These are phyloP conservation scores for Saccharomycopsis hybrid DNA, from an alignment of 1,139 yeast species.

Conservation along the genomic window DNA sequence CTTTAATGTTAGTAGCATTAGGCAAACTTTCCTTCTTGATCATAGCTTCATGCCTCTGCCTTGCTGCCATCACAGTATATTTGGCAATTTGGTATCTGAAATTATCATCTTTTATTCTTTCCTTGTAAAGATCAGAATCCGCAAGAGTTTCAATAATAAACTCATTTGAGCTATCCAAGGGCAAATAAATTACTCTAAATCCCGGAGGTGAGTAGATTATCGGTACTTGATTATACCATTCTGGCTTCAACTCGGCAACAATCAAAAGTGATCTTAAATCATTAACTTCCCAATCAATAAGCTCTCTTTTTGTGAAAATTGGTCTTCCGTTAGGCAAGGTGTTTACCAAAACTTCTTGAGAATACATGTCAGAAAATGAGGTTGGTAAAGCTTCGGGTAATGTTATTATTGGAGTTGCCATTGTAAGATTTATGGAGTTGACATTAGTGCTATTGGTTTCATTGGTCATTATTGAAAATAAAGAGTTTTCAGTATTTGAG, in stretches of 20 bases:
- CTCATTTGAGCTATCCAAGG: slow-evolving; percentile 43
- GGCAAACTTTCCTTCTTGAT: neutral
- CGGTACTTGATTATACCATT: slow-evolving; percentile 50
- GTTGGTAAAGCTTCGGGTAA: slow-evolving; percentile 37
- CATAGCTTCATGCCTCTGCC: slow-evolving; percentile 37
- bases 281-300: slow-evolving; percentile 60
- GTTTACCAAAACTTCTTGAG: slow-evolving; percentile 42
- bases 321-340: slow-evolving; percentile 49
- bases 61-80: slow-evolving; percentile 52
- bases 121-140: slow-evolving; percentile 51
- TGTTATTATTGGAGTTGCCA: slow-evolving; percentile 17
- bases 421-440: slow-evolving; percentile 8
- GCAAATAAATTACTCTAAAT: slow-evolving; percentile 37
- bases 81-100: slow-evolving; percentile 52
- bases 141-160: slow-evolving; percentile 43
- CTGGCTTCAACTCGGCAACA: slow-evolving; percentile 40
- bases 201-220: slow-evolving; percentile 33
- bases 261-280: slow-evolving; percentile 58
- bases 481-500: slow-evolving; percentile 1
- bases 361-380: slow-evolving; percentile 46
- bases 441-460: slow-evolving; percentile 5
- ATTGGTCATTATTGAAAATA: slow-evolving; percentile 15
- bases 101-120: slow-evolving; percentile 45
- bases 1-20: neutral
- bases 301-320: slow-evolving; percentile 48